Conservation (phyloP, 805 yeast genomes). For the Starmerella tilneyi region DNA sequence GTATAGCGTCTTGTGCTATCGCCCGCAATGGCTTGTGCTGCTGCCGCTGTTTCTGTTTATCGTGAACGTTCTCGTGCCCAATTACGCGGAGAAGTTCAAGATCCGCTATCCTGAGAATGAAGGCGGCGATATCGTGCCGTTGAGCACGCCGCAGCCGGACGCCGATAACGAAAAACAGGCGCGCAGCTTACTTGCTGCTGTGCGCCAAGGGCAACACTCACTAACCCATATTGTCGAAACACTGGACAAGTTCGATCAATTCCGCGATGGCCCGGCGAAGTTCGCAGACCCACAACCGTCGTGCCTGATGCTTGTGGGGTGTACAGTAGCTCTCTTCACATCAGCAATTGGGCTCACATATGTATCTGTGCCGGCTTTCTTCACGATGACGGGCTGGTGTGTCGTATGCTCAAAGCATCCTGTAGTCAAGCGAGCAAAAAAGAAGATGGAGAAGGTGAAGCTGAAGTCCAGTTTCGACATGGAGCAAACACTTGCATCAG, state of each 20-base stretch:
- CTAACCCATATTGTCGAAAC: slow-evolving; percentile 45
- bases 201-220: slow-evolving; percentile 44
- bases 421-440: slow-evolving; percentile 30
- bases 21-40: slow-evolving; percentile 58
- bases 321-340: slow-evolving; percentile 31
- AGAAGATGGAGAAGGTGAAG: slow-evolving; percentile 23
- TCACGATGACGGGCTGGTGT: slow-evolving; percentile 52
- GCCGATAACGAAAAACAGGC: slow-evolving; percentile 15
- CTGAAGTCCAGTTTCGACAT: slow-evolving; percentile 17
- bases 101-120: slow-evolving; percentile 1
- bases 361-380: slow-evolving; percentile 51
- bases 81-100: slow-evolving; percentile 37
- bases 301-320: slow-evolving; percentile 44
- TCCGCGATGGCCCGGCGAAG: slow-evolving; percentile 53
- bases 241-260: slow-evolving; percentile 43
- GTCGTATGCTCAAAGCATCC: slow-evolving; percentile 52
- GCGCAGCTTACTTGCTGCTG: slow-evolving; percentile 19
- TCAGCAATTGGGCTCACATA: slow-evolving; percentile 30
- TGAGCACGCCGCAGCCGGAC: slow-evolving; percentile 20
- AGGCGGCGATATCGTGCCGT: slow-evolving; percentile 3
- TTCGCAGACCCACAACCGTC: slow-evolving; percentile 61
- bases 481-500: not conserved
- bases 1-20: slow-evolving; percentile 56
- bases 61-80: slow-evolving; percentile 56
- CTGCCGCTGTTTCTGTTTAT: slow-evolving; percentile 52